Percentiles rank a stretch among this genome's conserved stretches.
Conservation (phyloP, 1,139 yeast species). For the Neolecta irregularis region DNA sequence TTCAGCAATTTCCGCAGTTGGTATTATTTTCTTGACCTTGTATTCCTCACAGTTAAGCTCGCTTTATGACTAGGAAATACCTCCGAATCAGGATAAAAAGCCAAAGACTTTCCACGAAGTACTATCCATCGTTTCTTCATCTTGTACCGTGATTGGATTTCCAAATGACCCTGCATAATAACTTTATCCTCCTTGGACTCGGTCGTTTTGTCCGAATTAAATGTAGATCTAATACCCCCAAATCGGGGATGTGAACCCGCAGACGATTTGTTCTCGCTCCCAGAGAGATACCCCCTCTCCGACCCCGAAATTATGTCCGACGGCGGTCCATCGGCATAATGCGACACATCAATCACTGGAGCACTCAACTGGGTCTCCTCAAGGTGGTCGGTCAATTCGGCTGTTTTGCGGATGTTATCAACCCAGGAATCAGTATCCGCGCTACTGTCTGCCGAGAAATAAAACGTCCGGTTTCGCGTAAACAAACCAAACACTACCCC, state of each 20-base stretch:
- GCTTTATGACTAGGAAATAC: no score
- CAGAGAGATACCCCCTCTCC: not conserved
- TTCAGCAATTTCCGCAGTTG: no score
- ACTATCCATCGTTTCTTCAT: no score
- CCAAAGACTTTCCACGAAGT: no score
- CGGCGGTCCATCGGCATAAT: not conserved
- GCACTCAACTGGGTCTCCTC: no score
- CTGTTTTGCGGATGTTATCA: constrained; percentile 23
- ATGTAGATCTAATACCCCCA: constrained; percentile 2
- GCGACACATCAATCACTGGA: not conserved
- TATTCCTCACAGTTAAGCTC: no score
- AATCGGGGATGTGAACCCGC: constrained; percentile 2
- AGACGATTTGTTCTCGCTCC: not conserved
- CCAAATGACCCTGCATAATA: constrained; percentile 8
- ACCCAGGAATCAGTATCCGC: constrained; percentile 32
- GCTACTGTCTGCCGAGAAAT: constrained; percentile 29
- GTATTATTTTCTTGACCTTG: no score
- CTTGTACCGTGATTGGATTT: no score
- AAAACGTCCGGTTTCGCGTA: constrained; percentile 31
- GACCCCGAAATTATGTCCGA: not conserved
- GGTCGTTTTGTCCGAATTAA: not conserved
- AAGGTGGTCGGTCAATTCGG: no score
- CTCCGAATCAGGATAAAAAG: no score
- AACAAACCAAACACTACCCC: constrained; percentile 28
- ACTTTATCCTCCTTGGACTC: constrained; percentile 6